A percentile compares a stretch with the other conserved stretches of the same genome.
Evolutionary conservation across 2,329 filamentous ascomycete species (phyloP).

Genomic region (Chrysoporthe austroafricana): DNA sequence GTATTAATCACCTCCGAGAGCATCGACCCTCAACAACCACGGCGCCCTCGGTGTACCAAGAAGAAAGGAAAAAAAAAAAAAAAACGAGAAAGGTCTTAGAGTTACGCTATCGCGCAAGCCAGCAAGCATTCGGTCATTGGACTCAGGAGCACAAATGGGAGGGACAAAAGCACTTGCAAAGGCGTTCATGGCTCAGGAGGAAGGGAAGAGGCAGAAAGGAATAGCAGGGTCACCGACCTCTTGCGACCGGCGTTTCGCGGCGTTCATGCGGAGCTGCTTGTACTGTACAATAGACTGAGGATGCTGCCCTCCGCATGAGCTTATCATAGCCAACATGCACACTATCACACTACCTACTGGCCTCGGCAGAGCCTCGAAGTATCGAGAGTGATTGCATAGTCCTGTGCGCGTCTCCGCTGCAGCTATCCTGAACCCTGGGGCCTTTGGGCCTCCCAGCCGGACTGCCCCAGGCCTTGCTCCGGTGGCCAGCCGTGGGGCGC

Average conservation of each 20-base stretch:
- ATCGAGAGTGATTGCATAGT: background rate
- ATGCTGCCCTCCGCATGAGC: background rate
- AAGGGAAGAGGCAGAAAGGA: background rate
- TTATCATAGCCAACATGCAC: background rate
- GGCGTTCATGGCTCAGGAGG: constrained; percentile 16
- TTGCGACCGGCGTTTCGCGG: constrained; percentile 2
- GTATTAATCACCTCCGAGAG: background rate
- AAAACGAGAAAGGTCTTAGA: background rate
- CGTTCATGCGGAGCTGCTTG: background rate
- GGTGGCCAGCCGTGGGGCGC: too few species aligned
- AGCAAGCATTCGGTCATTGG: constrained; percentile 4
- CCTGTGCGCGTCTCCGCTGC: background rate
- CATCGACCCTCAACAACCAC: background rate
- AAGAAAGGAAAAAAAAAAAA: background rate
- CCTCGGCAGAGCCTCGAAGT: background rate
- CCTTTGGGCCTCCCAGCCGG: too few species aligned
- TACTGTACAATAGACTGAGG: background rate
- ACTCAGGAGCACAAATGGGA: background rate
- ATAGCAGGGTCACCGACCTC: constrained; percentile 10
- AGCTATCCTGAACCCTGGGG: too few species aligned
- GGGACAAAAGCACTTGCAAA: constrained; percentile 9
- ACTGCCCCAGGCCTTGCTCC: too few species aligned
- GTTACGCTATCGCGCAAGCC: background rate
- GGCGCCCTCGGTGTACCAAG: background rate
- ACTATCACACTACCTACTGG: background rate